phyloP scores from a whole-genome alignment of 192 early-diverging fungal genomes.

The Linnemannia zychae region DNA sequence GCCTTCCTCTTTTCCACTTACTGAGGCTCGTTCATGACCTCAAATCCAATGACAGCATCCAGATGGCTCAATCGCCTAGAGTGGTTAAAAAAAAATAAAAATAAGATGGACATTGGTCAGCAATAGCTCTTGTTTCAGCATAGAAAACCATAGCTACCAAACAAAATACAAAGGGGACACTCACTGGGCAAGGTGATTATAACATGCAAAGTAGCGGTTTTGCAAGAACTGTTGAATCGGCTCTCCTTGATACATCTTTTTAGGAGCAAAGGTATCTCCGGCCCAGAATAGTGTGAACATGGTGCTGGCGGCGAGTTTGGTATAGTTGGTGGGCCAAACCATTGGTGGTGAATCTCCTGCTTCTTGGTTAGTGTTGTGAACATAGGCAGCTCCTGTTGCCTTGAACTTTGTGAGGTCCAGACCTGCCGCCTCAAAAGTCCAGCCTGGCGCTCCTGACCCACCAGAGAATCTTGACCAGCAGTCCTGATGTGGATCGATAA shows the following conservation, averaged over 20 bases:
- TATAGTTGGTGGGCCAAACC: slow-evolving; percentile 92
- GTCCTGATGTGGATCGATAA: slow-evolving; percentile 93
- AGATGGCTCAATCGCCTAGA: slow-evolving; percentile 73
- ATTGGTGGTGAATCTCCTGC: slow-evolving; percentile 66
- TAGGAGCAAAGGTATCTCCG: slow-evolving; percentile 81
- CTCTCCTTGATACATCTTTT: slow-evolving; percentile 73
- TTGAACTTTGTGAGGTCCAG: slow-evolving; percentile 82
- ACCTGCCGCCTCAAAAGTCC: slow-evolving; percentile 89
- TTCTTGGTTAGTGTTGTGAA: slow-evolving; percentile 75
- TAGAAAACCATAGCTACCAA: not conserved
- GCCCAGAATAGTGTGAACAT: slow-evolving; percentile 91
- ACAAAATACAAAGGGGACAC: not conserved
- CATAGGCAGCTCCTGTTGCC: slow-evolving; percentile 81
- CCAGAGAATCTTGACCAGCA: slow-evolving; percentile 85
- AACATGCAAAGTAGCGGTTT: slow-evolving; percentile 74
- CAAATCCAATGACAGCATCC: slow-evolving; percentile 80
- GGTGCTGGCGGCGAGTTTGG: slow-evolving; percentile 83
- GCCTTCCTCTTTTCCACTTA: slow-evolving; percentile 15
- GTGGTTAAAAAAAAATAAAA: not conserved
- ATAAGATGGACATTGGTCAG: slow-evolving; percentile 4
- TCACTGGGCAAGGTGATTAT: slow-evolving; percentile 76
- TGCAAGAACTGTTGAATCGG: slow-evolving; percentile 78
- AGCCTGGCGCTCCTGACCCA: slow-evolving; percentile 87
- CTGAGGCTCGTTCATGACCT: slow-evolving; percentile 85
- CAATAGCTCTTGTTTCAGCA: not conserved